Evolutionary conservation across 139 green algal species (phyloP).

Genomic region (Micractinium conductrix): DNA sequence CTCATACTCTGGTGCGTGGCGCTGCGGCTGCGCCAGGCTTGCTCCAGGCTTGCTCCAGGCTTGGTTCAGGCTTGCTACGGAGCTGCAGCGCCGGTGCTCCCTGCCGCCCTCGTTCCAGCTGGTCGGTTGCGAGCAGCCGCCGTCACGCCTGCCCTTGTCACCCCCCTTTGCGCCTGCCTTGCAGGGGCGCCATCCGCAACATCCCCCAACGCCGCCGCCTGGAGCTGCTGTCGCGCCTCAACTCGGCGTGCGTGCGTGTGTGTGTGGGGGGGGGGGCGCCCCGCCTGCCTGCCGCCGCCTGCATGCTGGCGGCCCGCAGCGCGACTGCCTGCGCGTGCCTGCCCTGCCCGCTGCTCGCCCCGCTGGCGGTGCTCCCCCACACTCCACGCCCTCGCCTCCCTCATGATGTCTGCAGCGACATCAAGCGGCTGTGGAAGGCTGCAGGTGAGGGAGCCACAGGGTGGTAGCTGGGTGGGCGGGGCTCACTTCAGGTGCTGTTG

Average conservation of each 20-base stretch:
- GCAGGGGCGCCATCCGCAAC: conserved; percentile 38
- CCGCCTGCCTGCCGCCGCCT: too few relatives aligned
- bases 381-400: neutral
- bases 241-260: conserved; percentile 28
- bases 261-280: too few relatives aligned
- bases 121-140: too few relatives aligned
- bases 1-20: conserved; percentile 40
- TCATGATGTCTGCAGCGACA: conserved; percentile 28
- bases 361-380: neutral
- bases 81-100: too few relatives aligned
- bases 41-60: too few relatives aligned
- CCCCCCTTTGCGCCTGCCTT: neutral
- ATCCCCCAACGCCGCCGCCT: conserved; percentile 17
- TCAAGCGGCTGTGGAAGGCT: conserved; percentile 42
- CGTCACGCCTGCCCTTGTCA: too few relatives aligned
- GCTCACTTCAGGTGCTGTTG: too few relatives aligned
- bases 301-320: too few relatives aligned
- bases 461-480: too few relatives aligned
- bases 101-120: too few relatives aligned
- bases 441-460: neutral
- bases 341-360: neutral
- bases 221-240: conserved; percentile 33
- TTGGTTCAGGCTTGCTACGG: too few relatives aligned
- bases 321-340: neutral
- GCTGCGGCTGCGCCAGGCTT: too few relatives aligned